Evolutionary conservation across 768 basidiomycete genomes (phyloP).

Genomic region (Dictyophora rubrovolvata): DNA sequence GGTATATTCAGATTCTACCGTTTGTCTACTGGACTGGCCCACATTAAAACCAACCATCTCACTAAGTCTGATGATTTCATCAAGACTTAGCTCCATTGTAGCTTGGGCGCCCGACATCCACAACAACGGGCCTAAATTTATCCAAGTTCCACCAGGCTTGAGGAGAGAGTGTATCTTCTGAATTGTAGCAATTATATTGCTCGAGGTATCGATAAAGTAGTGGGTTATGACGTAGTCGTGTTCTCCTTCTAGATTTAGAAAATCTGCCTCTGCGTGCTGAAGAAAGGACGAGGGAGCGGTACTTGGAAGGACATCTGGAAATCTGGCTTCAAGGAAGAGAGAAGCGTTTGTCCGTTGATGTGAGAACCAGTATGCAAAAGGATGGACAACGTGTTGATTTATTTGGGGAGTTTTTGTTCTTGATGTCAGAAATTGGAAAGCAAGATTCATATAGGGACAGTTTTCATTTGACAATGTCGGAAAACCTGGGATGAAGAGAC

Average conservation of each 20-base stretch:
- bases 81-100: slow-evolving; percentile 48
- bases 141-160: slow-evolving; percentile 55
- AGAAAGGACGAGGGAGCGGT: slow-evolving; percentile 27
- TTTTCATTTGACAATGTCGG: slow-evolving; percentile 52
- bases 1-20: slow-evolving; percentile 58
- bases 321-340: slow-evolving; percentile 41
- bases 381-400: slow-evolving; percentile 44
- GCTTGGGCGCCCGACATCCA: slow-evolving; percentile 50
- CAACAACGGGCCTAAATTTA: slow-evolving; percentile 60
- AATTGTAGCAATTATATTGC: slow-evolving; percentile 42
- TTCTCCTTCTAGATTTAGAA: slow-evolving; percentile 29
- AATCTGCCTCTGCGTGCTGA: slow-evolving; percentile 46
- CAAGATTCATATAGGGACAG: slow-evolving; percentile 56
- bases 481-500: slow-evolving; percentile 24
- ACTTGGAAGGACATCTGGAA: slow-evolving; percentile 54
- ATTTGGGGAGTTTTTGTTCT: slow-evolving; percentile 28
- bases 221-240: slow-evolving; percentile 56
- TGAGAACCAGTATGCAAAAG: slow-evolving; percentile 62
- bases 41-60: slow-evolving; percentile 44
- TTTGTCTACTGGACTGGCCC: slow-evolving; percentile 22
- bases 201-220: slow-evolving; percentile 58
- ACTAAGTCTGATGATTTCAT: slow-evolving; percentile 47
- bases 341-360: slow-evolving; percentile 44
- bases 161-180: slow-evolving; percentile 48
- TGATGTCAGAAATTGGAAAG: slow-evolving; percentile 47